Evolutionary conservation across 2,329 filamentous ascomycete species (phyloP).

Genomic region (Corinectria fuckeliana): DNA sequence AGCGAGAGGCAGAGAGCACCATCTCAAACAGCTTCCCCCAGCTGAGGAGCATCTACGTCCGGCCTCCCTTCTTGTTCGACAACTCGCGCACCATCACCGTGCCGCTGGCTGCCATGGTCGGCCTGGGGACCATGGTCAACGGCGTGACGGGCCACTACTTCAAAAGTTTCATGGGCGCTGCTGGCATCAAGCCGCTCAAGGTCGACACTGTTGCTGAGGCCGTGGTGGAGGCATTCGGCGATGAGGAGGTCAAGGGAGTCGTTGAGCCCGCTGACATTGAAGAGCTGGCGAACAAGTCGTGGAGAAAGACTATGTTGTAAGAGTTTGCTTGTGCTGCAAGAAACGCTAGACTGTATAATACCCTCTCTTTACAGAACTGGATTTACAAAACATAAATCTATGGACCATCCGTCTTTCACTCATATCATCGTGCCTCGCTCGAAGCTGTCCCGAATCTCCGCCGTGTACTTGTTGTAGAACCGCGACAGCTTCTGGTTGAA

Average conservation of each 20-base stretch:
- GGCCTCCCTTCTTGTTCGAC: slow-evolving; percentile 91
- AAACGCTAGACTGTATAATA: slow-evolving; percentile 44
- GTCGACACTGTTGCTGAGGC: slow-evolving; percentile 88
- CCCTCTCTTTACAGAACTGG: slow-evolving; percentile 17
- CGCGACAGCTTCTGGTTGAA: slow-evolving; percentile 97
- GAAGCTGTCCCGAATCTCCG: slow-evolving; percentile 96
- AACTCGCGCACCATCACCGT: slow-evolving; percentile 80
- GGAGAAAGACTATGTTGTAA: slow-evolving; percentile 91
- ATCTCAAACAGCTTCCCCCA: slow-evolving; percentile 75
- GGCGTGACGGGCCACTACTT: slow-evolving; percentile 77
- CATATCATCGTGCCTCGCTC: slow-evolving; percentile 96
- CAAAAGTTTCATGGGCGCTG: slow-evolving; percentile 78
- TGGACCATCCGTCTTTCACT: slow-evolving; percentile 36
- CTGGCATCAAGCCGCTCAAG: slow-evolving; percentile 84
- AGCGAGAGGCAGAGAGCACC: slow-evolving; percentile 84
- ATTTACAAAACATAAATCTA: slow-evolving; percentile 22
- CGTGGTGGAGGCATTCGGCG: slow-evolving; percentile 83
- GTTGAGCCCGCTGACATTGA: slow-evolving; percentile 84
- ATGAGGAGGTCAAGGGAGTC: slow-evolving; percentile 74
- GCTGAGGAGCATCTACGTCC: slow-evolving; percentile 81
- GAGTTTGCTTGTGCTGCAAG: slow-evolving; percentile 13
- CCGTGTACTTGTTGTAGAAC: slow-evolving; percentile 99
- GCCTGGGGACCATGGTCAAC: slow-evolving; percentile 79
- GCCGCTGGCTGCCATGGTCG: slow-evolving; percentile 80
- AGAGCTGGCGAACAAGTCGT: slow-evolving; percentile 77